Evolutionary conservation across 306 rosid species (phyloP), one percentile per base, ranked within the genome.

Genomic region (Ochetophila trinervis): DNA sequence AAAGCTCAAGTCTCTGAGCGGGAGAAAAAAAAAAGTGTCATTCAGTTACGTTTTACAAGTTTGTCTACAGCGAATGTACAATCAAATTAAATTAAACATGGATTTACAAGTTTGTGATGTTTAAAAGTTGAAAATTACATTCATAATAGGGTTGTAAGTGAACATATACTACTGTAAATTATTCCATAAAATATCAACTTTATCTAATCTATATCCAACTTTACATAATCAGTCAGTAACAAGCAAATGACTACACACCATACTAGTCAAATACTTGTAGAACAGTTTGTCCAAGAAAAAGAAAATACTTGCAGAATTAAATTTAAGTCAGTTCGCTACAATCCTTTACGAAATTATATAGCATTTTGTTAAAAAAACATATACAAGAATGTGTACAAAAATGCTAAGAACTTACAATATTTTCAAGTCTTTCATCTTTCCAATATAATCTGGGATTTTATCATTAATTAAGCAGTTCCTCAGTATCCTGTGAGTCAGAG

Each of bases 1-100:
- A 4, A 27, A 27, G 84, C 98, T 92, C 69, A 92, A 64, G 75
- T 92, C 96, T 69, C 96, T 87, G 2, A 17, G 27, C 21, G 16
- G 32, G 51, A 27, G 32, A 27, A 27, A 27, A 27, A 67, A 32
- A 6, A 22, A 30, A 59, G 9, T 48, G 45, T 53, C 55, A 55
- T 67, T 51, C 19, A 21, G 9, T 68, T 57, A 49, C 12, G 53
- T 0, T 54, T 47, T 49, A 65, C 18, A 58, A 44, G 16, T 42
- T 36, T 53, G 62, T 30, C 52, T 20, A 30, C 14, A 27, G 12
- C 62, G 48, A 23, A 65, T 56, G 44, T 51, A 49, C 53, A 6
- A 11, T 19, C 45, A 32, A 19, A 34, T 48, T 48, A 32, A 8
- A 2, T 47, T 45, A 40, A 18, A 4, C 21, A 67, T 36, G 19